Evolutionary conservation across 495 filamentous ascomycete species (phyloP).

Genomic region (Xylaria acuta): DNA sequence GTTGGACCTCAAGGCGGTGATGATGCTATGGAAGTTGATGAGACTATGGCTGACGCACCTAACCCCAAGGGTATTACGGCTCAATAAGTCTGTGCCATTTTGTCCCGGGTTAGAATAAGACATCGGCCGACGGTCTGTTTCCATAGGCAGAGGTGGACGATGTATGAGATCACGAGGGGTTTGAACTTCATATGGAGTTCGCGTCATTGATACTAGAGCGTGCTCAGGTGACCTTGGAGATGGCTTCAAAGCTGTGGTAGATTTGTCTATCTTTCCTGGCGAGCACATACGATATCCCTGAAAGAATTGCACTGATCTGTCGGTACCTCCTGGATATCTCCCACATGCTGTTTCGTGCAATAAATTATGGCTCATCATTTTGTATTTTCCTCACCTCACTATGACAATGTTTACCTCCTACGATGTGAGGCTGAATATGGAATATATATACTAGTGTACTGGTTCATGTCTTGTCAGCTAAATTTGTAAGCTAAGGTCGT

Average conservation of each 20-base stretch:
- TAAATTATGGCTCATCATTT: background rate
- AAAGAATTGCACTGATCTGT: background rate
- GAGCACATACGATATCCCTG: conserved; percentile 3
- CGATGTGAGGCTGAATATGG: background rate
- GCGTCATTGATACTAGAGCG: background rate
- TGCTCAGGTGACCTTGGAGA: background rate
- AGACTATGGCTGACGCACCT: conserved; percentile 35
- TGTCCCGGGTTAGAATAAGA: background rate
- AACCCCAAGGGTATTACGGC: conserved; percentile 25
- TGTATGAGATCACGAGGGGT: background rate
- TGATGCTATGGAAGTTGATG: conserved; percentile 86
- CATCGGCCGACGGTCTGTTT: background rate
- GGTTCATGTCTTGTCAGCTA: background rate
- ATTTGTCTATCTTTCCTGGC: conserved; percentile 1
- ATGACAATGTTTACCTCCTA: background rate
- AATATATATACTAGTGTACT: background rate
- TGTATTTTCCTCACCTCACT: background rate
- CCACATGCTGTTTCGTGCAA: background rate
- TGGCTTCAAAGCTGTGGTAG: background rate
- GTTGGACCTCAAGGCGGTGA: conserved; percentile 70
- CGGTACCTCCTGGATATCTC: background rate
- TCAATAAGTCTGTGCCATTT: conserved; percentile 1
- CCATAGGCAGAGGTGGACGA: background rate
- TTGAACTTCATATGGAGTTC: background rate
- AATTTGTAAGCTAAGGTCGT: background rate